These are phyloP conservation scores for Buxus sempervirens DNA, from an alignment of 164 flowering plant genomes.

Conservation along the genomic window DNA sequence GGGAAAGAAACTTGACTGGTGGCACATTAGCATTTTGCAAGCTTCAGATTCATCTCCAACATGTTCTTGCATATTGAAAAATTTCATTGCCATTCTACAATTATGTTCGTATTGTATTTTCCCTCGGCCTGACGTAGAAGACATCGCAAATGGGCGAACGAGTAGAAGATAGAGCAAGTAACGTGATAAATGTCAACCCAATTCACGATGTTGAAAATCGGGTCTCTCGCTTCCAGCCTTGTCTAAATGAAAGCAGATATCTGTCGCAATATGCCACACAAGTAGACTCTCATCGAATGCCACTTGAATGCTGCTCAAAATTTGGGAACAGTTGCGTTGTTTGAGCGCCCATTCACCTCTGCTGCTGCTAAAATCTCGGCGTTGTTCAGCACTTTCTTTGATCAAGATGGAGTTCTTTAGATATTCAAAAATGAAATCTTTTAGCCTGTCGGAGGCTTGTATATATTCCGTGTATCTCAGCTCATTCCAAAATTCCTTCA, in stretches of 20 bases:
- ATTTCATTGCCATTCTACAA: background rate
- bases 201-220: background rate
- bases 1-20: no score
- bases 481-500: background rate
- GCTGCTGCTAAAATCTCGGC: background rate
- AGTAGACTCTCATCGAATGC: constrained; percentile 14
- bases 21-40: background rate
- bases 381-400: background rate
- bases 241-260: constrained; percentile 1
- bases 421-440: background rate
- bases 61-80: background rate
- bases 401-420: constrained; percentile 1
- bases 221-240: no score
- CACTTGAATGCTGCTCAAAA: background rate
- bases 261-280: constrained; percentile 16
- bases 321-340: background rate
- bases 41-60: background rate
- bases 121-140: constrained; percentile 2
- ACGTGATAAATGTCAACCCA: background rate
- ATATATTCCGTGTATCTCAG: background rate
- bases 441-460: no score
- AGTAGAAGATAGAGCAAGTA: constrained; percentile 13
- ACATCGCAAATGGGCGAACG: background rate
- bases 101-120: constrained; percentile 3
- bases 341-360: background rate